Conservation (phyloP, 1,139 yeast genomes). For the Yamadazyma diddensiae region DNA sequence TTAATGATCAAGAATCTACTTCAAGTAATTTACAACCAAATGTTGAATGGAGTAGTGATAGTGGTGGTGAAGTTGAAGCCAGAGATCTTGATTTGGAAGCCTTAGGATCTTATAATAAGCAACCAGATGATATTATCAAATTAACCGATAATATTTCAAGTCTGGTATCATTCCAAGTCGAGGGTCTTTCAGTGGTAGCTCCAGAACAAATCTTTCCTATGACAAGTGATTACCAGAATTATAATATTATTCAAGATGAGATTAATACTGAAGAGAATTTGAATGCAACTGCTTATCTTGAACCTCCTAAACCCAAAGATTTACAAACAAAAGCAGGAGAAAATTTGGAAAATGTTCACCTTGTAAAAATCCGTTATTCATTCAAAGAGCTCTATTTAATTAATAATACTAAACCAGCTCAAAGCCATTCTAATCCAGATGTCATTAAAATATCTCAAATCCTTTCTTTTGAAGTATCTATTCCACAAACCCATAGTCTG, state of each 20-base stretch:
- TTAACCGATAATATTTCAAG: too few species aligned
- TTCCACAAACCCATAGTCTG: constrained; percentile 7
- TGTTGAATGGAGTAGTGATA: constrained; percentile 3
- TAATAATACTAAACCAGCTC: constrained; percentile 3
- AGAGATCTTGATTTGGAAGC: constrained; percentile 9
- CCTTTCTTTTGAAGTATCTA: constrained; percentile 5
- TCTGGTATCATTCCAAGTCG: too few species aligned
- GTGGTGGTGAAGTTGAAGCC: neutral
- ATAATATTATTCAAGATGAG: constrained; percentile 14
- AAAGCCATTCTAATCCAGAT: neutral
- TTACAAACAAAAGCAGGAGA: too few species aligned
- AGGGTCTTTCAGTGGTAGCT: too few species aligned
- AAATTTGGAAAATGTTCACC: too few species aligned
- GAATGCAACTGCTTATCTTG: neutral
- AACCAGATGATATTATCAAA: neutral
- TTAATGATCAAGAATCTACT: constrained; percentile 7
- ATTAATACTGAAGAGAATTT: constrained; percentile 7
- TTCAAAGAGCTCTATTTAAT: constrained; percentile 14
- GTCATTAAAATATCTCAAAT: constrained; percentile 7
- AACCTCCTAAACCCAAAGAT: neutral
- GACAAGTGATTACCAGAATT: constrained; percentile 14
- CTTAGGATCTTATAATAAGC: constrained; percentile 7
- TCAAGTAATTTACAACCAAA: constrained; percentile 3
- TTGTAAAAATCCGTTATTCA: constrained; percentile 8
- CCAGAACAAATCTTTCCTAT: too few species aligned